Base-by-base conservation (phyloP, 2,329 filamentous ascomycete species). In the Colletotrichum scovillei region DNA sequence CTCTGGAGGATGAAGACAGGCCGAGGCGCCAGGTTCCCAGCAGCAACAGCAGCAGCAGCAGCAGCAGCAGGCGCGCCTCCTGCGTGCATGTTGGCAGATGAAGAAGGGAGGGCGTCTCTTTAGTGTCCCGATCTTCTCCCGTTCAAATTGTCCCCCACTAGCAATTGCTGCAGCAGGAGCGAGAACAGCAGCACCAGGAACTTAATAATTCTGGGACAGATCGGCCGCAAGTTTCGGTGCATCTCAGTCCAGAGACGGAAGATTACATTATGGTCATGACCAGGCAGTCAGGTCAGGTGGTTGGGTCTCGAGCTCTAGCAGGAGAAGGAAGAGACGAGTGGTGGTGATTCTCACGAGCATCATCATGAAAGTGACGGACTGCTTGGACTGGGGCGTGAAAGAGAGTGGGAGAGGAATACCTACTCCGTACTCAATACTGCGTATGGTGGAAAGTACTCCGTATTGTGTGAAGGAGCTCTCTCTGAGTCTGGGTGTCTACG, bases 211-310 rank as follows among this genome's bases (percentile, higher is more conserved):
- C 52, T 16, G 60, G 12, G 30, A 38, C 49, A 74, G 71, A 71
- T 74, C 71, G 71, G 72, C 65, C 58, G 14, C 60, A 72, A 42
- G 69, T 63, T 71, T 75, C 69, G 69, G 63, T 57, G 57, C 46
- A 69, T 66, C 59, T 42, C 38, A 67, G 53, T 49, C 49, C 46
- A 56, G 38, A 46, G 57, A 46, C 22, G 19, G 42, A 28, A 46
- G 11, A 55, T 55, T 42, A 42, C 38, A 42, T 42, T 42, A 32
- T 3, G 11, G 32, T 32, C 11, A 16, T 9, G 5, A 24, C 11
- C 6, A 32, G 19, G 9, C 12, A 16, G 42, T 49, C 19, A 19
- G 30, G 28, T 30, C 28, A 35, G 32, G 46, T 19, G 59, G 59
- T 63, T 63, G 53, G 32, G 59, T 56, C 59, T 62, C 49, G 42